These are phyloP conservation scores for Trichoderma asperelloides DNA, from an alignment of 495 filamentous ascomycete species.

Conservation along the genomic window DNA sequence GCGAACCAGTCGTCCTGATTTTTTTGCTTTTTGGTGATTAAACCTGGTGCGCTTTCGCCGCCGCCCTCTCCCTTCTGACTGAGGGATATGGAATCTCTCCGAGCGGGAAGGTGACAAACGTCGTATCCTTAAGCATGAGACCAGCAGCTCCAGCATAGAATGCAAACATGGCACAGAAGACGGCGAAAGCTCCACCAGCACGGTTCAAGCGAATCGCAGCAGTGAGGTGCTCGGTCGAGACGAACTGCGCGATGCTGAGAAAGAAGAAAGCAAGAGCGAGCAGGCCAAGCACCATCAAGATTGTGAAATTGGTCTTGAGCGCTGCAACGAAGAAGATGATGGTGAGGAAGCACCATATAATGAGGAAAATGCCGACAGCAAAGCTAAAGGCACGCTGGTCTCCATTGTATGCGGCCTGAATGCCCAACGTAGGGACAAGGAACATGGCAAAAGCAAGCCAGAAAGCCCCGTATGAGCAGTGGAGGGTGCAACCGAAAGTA, in stretches of 20 bases:
- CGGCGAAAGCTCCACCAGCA: constrained; percentile 72
- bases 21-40: too few relatives aligned
- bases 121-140: constrained; percentile 34
- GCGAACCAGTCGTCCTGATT: too few relatives aligned
- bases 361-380: constrained; percentile 69
- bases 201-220: constrained; percentile 40
- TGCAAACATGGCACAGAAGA: constrained; percentile 70
- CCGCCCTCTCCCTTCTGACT: neutral
- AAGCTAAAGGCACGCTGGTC: constrained; percentile 26
- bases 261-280: constrained; percentile 80
- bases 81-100: constrained; percentile 2
- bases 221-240: constrained; percentile 15
- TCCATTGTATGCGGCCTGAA: constrained; percentile 28
- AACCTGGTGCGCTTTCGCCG: neutral
- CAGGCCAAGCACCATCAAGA: constrained; percentile 78
- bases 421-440: constrained; percentile 63
- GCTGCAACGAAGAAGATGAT: constrained; percentile 71
- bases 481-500: constrained; percentile 85
- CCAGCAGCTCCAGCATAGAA: constrained; percentile 89
- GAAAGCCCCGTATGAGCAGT: constrained; percentile 88
- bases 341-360: constrained; percentile 90
- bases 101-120: constrained; percentile 9
- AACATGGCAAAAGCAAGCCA: constrained; percentile 81
- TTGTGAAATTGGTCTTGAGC: constrained; percentile 74
- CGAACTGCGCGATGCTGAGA: constrained; percentile 61